phyloP scores from a whole-genome alignment of 306 rosid genomes.

The Prunus salicina region DNA sequence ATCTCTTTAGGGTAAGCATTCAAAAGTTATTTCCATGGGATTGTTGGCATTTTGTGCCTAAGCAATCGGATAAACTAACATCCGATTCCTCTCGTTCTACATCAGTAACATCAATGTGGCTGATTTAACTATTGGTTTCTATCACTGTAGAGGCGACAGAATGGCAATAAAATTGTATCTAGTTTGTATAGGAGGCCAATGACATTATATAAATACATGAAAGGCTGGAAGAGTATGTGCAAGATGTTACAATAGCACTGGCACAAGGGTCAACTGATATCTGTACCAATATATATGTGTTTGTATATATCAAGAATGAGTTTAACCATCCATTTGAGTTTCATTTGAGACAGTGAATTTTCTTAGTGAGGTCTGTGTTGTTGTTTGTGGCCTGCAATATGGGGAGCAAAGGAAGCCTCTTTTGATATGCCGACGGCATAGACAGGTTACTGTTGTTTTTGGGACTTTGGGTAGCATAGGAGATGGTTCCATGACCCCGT shows the following conservation, averaged over 20 bases:
- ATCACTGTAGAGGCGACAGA: too few relatives aligned
- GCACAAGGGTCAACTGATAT: not conserved
- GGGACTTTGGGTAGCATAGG: slow-evolving; percentile 36
- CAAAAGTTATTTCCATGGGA: not conserved
- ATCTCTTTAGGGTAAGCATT: not conserved
- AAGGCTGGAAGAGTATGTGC: not conserved
- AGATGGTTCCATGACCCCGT: slow-evolving; percentile 59
- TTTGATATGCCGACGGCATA: slow-evolving; percentile 12
- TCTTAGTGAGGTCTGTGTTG: not conserved
- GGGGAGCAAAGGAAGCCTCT: slow-evolving; percentile 41
- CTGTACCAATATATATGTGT: not conserved
- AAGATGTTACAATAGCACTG: too few relatives aligned
- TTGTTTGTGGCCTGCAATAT: slow-evolving; percentile 5
- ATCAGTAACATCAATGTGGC: not conserved
- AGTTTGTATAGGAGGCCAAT: too few relatives aligned
- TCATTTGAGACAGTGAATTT: not conserved
- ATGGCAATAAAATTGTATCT: too few relatives aligned
- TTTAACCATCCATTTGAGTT: not conserved
- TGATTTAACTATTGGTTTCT: not conserved
- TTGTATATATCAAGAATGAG: not conserved
- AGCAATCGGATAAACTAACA: not conserved
- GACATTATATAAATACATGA: not conserved
- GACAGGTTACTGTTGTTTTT: too few relatives aligned
- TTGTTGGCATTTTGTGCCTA: not conserved
- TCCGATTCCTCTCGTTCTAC: not conserved